A percentile compares a stretch with the other conserved stretches of the same genome.
phyloP scores from a whole-genome alignment of 306 rosid genomes.

The Trichosanthes truncata region DNA sequence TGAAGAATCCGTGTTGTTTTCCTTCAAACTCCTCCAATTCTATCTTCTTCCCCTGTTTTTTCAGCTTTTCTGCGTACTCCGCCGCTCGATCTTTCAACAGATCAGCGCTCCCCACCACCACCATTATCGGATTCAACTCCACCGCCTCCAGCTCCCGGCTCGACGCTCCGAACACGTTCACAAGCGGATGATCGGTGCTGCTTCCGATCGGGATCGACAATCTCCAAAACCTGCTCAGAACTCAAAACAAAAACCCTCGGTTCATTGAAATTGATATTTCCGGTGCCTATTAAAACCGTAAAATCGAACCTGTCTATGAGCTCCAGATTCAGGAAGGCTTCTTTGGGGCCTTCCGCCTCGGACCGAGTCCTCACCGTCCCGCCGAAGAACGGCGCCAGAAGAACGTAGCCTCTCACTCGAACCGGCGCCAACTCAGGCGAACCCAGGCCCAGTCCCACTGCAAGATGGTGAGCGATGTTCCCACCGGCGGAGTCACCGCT shows the following conservation, averaged over 20 bases:
- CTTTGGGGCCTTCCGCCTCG: constrained; percentile 66
- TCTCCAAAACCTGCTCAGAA: constrained; percentile 61
- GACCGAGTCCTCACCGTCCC: constrained; percentile 37
- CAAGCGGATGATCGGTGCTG: constrained; percentile 55
- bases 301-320: constrained; percentile 57
- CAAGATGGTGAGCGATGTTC: constrained; percentile 56
- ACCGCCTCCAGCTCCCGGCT: constrained; percentile 40
- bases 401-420: constrained; percentile 51
- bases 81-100: constrained; percentile 57
- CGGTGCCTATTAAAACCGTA: background rate
- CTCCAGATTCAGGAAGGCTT: constrained; percentile 74
- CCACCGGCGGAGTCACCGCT: constrained; percentile 93
- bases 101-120: constrained; percentile 54
- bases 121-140: constrained; percentile 52
- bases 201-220: constrained; percentile 58
- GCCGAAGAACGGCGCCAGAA: constrained; percentile 75
- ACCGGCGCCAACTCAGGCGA: constrained; percentile 43
- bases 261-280: background rate
- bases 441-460: constrained; percentile 36
- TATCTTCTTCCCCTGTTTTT: constrained; percentile 46
- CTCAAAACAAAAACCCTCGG: background rate
- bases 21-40: constrained; percentile 67
- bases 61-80: constrained; percentile 51
- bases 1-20: constrained; percentile 76
- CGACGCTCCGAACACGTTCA: constrained; percentile 61